phyloP scores from a whole-genome alignment of 805 yeast species.

The Zygotorulaspora florentina region DNA sequence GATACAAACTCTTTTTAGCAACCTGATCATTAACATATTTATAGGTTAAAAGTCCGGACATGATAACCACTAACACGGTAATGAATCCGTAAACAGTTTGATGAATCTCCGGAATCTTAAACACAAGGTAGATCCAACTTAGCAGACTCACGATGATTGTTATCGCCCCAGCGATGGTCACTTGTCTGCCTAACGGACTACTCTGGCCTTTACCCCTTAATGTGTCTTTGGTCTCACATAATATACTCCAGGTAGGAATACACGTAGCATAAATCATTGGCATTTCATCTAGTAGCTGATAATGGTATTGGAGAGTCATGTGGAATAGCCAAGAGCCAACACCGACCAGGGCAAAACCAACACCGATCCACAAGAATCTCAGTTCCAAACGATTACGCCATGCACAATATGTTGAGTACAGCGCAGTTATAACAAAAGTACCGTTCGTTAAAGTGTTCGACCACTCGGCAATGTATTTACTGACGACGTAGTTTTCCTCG shows the following conservation, averaged over 20 bases:
- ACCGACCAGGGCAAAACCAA: conserved; percentile 87
- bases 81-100: conserved; percentile 79
- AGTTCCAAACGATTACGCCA: conserved; percentile 56
- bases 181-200: conserved; percentile 14
- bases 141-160: conserved; percentile 17
- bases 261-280: conserved; percentile 99
- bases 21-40: conserved; percentile 50
- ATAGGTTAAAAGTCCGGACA: conserved; percentile 51
- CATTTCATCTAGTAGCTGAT: conserved; percentile 87
- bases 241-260: conserved; percentile 83
- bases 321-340: conserved; percentile 94
- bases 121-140: conserved; percentile 55
- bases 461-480: conserved; percentile 83
- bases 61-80: conserved; percentile 64
- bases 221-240: conserved; percentile 48
- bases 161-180: conserved; percentile 13
- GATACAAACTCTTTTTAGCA: conserved; percentile 48
- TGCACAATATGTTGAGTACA: conserved; percentile 61
- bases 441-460: conserved; percentile 80
- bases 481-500: conserved; percentile 90
- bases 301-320: conserved; percentile 88
- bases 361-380: conserved; percentile 64
- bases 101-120: conserved; percentile 82
- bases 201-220: conserved; percentile 8
- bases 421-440: conserved; percentile 51